A percentile compares a stretch with the other conserved stretches of the same genome.
Evolutionary conservation across 163 green algal genomes (phyloP).

Genomic region (Scenedesmus sp.): DNA sequence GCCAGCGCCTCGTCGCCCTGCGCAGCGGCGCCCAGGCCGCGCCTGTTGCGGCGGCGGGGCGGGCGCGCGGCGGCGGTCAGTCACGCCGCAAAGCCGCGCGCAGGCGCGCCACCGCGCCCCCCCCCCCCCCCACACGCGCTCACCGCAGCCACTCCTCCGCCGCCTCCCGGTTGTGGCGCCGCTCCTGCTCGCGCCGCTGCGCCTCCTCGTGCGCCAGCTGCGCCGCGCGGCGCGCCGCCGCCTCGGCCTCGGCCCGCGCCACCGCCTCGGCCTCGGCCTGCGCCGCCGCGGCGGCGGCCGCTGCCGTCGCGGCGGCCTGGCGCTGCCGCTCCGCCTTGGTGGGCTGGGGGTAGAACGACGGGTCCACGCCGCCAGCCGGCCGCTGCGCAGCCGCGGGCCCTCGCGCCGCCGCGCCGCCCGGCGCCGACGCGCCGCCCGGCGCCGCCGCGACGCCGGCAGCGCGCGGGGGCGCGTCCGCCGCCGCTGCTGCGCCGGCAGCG

Average conservation of each 20-base stretch:
- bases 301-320: conserved; percentile 9
- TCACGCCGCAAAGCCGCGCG: too few species aligned
- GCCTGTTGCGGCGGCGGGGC: too few species aligned
- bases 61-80: not conserved
- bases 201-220: not conserved
- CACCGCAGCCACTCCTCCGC: conserved; percentile 24
- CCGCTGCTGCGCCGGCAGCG: not conserved
- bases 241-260: too few species aligned
- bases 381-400: too few species aligned
- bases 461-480: too few species aligned
- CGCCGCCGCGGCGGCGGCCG: conserved; percentile 9
- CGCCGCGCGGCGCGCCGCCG: too few species aligned
- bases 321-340: conserved; percentile 6
- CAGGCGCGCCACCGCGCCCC: too few species aligned
- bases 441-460: too few species aligned
- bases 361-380: too few species aligned
- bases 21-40: not conserved
- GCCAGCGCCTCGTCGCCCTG: not conserved
- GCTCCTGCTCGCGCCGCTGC: conserved; percentile 31
- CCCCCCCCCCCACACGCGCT: not conserved
- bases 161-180: conserved; percentile 17
- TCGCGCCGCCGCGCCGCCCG: too few species aligned
- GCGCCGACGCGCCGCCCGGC: too few species aligned
- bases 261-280: too few species aligned
- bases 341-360: conserved; percentile 7